phyloP scores from a whole-genome alignment of 192 early-diverging fungal species.

The Linnemannia zychae region DNA sequence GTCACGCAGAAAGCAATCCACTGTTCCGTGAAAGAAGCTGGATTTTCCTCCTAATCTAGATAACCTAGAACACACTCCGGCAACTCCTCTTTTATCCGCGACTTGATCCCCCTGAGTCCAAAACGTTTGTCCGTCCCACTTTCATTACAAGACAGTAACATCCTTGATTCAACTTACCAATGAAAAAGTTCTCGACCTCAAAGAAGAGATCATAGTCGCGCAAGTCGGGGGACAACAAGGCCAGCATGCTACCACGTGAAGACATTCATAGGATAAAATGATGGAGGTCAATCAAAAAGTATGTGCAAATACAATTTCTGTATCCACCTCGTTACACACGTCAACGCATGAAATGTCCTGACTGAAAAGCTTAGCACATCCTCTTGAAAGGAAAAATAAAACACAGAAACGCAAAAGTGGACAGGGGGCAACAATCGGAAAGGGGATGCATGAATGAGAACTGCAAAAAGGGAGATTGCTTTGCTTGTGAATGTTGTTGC shows the following conservation, averaged over 20 bases:
- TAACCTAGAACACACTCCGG: neutral
- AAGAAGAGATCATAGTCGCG: slow-evolving; percentile 61
- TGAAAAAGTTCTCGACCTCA: slow-evolving; percentile 67
- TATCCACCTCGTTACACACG: neutral
- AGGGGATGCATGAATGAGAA: slow-evolving; percentile 1
- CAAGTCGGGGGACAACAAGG: slow-evolving; percentile 64
- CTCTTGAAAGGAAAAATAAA: neutral
- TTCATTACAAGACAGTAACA: neutral
- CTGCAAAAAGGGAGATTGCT: neutral
- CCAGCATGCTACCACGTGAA: slow-evolving; percentile 56
- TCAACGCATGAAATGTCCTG: neutral
- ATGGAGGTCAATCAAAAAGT: neutral
- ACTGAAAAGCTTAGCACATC: neutral
- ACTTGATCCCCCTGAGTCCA: neutral
- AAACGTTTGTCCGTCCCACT: neutral
- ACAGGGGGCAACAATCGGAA: neutral
- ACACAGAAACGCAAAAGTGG: neutral
- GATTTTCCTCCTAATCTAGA: neutral
- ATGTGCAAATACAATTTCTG: neutral
- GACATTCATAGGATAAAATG: neutral
- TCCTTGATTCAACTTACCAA: slow-evolving; percentile 46
- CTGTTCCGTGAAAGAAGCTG: too few relatives aligned
- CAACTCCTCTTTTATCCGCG: neutral
- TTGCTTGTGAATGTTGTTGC: neutral
- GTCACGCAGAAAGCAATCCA: neutral